Percentiles rank a stretch among this genome's conserved stretches.
These are phyloP conservation scores for Usnea hakonensis DNA, from an alignment of 495 filamentous ascomycete species.

Conservation along the genomic window DNA sequence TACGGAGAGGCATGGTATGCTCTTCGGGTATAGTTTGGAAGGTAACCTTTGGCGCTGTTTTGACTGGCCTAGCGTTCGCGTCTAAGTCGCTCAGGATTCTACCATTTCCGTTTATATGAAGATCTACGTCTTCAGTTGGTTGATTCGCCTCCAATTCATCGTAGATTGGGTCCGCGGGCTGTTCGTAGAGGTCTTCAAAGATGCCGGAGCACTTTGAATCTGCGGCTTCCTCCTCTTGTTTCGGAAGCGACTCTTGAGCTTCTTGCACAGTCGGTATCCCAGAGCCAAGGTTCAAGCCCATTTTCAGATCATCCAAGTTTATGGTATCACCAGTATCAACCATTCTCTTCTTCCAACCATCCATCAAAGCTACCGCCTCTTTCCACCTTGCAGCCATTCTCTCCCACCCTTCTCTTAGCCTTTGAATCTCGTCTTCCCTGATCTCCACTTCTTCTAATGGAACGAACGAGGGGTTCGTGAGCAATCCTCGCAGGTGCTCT, in stretches of 20 bases:
- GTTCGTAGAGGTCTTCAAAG: conserved; percentile 45
- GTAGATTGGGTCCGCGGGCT: conserved; percentile 34
- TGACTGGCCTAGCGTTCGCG: conserved; percentile 34
- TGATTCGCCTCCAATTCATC: conserved; percentile 29
- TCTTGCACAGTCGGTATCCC: conserved; percentile 46
- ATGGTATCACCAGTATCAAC: conserved; percentile 68
- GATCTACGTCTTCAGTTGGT: conserved; percentile 26
- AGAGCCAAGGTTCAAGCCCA: conserved; percentile 60
- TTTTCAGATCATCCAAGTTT: conserved; percentile 73
- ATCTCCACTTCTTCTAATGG: conserved; percentile 90
- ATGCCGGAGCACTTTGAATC: conserved; percentile 43
- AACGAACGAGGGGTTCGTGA: conserved; percentile 94
- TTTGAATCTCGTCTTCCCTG: conserved; percentile 79
- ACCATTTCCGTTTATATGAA: conserved; percentile 13
- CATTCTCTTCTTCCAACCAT: conserved; percentile 84
- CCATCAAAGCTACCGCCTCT: conserved; percentile 83
- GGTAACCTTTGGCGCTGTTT: conserved; percentile 38
- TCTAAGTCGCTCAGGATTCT: conserved; percentile 38
- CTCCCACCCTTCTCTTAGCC: conserved; percentile 76
- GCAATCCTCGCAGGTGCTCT: conserved; percentile 67
- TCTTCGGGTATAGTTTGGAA: conserved; percentile 39
- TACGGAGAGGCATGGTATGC: conserved; percentile 25
- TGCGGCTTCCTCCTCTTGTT: conserved; percentile 27
- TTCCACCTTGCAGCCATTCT: conserved; percentile 86
- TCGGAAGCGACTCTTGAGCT: conserved; percentile 24